Evolutionary conservation across 2,329 filamentous ascomycete genomes (phyloP).

Genomic region (Diplodia mutila): DNA sequence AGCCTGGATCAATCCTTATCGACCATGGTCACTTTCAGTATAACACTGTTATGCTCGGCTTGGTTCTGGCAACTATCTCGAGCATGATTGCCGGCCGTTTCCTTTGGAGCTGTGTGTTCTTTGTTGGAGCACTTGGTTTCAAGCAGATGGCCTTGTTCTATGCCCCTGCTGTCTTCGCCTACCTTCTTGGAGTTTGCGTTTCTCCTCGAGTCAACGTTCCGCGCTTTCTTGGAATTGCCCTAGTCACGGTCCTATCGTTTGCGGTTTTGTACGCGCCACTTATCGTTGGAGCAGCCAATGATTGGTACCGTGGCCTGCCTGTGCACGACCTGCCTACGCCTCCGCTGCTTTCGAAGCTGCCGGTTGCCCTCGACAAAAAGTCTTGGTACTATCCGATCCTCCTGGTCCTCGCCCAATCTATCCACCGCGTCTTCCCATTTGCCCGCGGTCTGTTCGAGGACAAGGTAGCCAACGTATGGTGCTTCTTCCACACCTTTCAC

Average conservation of each 20-base stretch:
- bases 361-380: conserved; percentile 60
- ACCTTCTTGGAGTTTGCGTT: conserved; percentile 84
- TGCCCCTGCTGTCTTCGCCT: conserved; percentile 89
- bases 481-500: conserved; percentile 83
- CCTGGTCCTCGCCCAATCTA: conserved; percentile 78
- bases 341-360: conserved; percentile 66
- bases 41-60: conserved; percentile 96
- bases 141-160: conserved; percentile 99
- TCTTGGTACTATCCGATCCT: conserved; percentile 74
- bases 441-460: conserved; percentile 96
- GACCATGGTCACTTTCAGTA: conserved; percentile 98
- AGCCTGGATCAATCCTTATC: conserved; percentile 85
- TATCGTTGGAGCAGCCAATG: conserved; percentile 70
- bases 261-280: conserved; percentile 76
- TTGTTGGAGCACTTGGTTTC: conserved; percentile 91
- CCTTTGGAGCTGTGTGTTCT: conserved; percentile 90
- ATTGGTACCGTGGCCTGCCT: conserved; percentile 66
- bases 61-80: conserved; percentile 83
- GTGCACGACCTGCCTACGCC: conserved; percentile 61
- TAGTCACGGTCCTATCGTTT: conserved; percentile 75
- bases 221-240: conserved; percentile 74
- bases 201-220: conserved; percentile 69
- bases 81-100: conserved; percentile 83
- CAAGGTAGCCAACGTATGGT: conserved; percentile 99
- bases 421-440: conserved; percentile 95